Conservation (phyloP, 1,284 basidiomycete genomes). For the Ceratobasidium sp. region DNA sequence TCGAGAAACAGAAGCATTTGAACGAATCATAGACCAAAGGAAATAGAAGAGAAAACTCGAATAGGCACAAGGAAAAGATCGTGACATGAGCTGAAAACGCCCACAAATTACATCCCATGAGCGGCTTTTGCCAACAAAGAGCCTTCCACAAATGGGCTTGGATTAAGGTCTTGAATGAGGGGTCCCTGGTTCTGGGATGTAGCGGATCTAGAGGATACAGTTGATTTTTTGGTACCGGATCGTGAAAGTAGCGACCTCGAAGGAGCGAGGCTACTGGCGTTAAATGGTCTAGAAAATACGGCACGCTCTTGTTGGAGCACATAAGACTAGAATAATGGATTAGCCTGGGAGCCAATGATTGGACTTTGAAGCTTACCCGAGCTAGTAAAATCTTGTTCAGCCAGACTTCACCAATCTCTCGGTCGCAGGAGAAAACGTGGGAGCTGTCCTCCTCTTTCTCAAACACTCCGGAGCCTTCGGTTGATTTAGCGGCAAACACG, state of each 20-base stretch:
- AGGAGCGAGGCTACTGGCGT: constrained; percentile 7
- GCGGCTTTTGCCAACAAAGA: constrained; percentile 40
- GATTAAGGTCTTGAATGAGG: constrained; percentile 4
- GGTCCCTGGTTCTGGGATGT: not conserved
- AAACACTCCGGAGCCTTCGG: constrained; percentile 82
- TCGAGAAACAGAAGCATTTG: constrained; percentile 12
- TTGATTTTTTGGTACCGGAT: constrained; percentile 34
- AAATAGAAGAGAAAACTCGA: constrained; percentile 1
- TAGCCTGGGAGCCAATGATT: no score
- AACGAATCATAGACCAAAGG: constrained; percentile 5
- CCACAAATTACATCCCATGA: not conserved
- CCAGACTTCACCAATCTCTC: constrained; percentile 72
- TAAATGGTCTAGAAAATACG: constrained; percentile 58
- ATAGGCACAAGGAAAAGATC: constrained; percentile 29
- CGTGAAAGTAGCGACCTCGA: constrained; percentile 35
- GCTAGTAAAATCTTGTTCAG: constrained; percentile 77
- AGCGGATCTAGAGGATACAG: constrained; percentile 33
- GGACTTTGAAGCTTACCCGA: no score
- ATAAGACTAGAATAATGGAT: constrained; percentile 63
- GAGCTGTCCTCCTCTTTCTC: constrained; percentile 85
- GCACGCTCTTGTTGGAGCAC: constrained; percentile 78
- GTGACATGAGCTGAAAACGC: constrained; percentile 13
- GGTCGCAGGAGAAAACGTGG: constrained; percentile 78
- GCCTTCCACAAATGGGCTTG: constrained; percentile 39
- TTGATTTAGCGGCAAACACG: constrained; percentile 85